Base-by-base conservation (phyloP, 495 filamentous ascomycete species). In the Choiromyces venosus region DNA sequence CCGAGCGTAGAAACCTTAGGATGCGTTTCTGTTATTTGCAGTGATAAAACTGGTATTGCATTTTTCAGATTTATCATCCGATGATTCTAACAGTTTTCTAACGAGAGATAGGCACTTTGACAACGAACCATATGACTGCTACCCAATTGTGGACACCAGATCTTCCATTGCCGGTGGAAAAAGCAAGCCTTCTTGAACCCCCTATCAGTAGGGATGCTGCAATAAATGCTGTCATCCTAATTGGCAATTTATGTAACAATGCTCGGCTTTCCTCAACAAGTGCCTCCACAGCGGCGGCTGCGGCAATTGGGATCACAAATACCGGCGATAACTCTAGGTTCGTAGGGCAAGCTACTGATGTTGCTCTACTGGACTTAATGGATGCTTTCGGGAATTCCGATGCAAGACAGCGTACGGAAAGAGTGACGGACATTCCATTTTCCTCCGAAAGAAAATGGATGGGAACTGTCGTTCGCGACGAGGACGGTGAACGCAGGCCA, bases 371-470 rank as follows among this genome's bases (percentile, higher is more conserved):
- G 18, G 95, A 99, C 83, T 83, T 99, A 33, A 84, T 98, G 39
- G 95, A 99, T 82, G 86, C 88, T 6, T 92, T 97, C 80, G 93
- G 90, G 36, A 93, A 97, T 79, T 91, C 94, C 66, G 95, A 99
- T 83, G 88, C 94, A 33, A 88, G 95, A 65, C 91, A 97, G 46
- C 88, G 91, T 19, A 89, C 97, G 70, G 87, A 86, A 38, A 89
- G 93, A 42, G 87, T 89, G 25, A 87, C 88, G 35, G 95, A 98
- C 80, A 93, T 91, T 1, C 94, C 95, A 0, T 99, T 99, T 81
- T 97, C 93, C 80, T 98, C 95, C 0, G 94, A 97, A 78, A 88
- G 93, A 66, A 99, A 97, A 83, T 99, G 95, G 94, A 99, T 98
- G 95, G 95, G 95, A 42, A 93, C 97, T 19, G 89, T 92, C 2